Conservation (phyloP, 345 rosid genomes). For the Crucihimalaya himalaica region DNA sequence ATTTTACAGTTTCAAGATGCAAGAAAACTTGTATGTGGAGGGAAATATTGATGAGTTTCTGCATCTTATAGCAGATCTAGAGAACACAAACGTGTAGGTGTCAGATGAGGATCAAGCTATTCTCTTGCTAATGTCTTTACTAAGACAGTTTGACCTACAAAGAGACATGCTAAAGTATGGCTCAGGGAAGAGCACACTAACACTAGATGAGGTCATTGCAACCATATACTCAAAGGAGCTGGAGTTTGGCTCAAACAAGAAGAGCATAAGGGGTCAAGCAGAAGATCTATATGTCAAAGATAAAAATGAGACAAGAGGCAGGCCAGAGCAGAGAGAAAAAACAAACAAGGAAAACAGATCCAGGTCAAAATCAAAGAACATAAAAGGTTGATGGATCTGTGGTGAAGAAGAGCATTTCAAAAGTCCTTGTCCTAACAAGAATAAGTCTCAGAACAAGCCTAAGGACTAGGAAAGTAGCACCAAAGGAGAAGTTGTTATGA, state of each 20-base stretch:
- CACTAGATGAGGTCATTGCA: not conserved
- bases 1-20: no score
- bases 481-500: not conserved
- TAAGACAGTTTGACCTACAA: not conserved
- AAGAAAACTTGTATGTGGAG: no score
- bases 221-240: not conserved
- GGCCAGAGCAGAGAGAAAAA: not conserved
- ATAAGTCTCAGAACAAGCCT: not conserved
- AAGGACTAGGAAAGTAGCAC: not conserved
- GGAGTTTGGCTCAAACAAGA: not conserved
- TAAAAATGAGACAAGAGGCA: not conserved
- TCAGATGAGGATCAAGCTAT: not conserved
- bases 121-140: not conserved
- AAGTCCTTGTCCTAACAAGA: not conserved
- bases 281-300: not conserved
- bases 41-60: no score
- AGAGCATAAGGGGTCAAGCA: not conserved
- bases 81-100: no score
- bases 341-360: not conserved
- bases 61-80: no score
- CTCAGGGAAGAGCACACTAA: accelerated
- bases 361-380: not conserved
- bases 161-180: not conserved
- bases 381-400: not conserved
- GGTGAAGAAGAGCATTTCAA: not conserved